Percentiles rank a stretch among this genome's conserved stretches.
Evolutionary conservation across 2,329 filamentous ascomycete species (phyloP).

Genomic region (Colletotrichum paranaense): DNA sequence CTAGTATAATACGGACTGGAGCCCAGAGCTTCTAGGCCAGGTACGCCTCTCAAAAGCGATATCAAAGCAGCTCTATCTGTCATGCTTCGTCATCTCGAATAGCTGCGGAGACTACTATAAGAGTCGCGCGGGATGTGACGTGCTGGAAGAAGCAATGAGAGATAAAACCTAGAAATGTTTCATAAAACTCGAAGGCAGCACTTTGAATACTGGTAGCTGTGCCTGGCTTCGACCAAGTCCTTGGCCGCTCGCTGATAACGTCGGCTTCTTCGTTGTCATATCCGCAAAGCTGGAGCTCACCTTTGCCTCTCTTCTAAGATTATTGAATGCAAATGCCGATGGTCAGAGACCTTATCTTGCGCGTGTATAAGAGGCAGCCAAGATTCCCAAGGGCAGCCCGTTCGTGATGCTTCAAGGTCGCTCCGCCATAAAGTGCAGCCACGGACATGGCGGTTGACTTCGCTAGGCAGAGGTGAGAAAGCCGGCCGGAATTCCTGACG

Average conservation of each 20-base stretch:
- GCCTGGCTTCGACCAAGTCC: neutral
- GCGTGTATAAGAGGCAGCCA: neutral
- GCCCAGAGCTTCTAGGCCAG: too few species aligned
- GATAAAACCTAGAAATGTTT: neutral
- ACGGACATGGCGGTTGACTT: neutral
- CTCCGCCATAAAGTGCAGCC: neutral
- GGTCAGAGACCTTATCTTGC: neutral
- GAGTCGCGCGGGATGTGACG: too few species aligned
- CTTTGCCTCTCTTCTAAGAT: neutral
- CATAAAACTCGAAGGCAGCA: neutral
- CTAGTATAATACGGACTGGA: too few species aligned
- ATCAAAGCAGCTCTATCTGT: too few species aligned
- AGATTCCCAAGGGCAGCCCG: neutral
- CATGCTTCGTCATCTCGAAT: too few species aligned
- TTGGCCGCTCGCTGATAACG: neutral
- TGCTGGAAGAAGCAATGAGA: neutral
- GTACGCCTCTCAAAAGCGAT: too few species aligned
- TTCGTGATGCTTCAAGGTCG: neutral
- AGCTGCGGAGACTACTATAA: neutral
- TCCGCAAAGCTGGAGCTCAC: neutral
- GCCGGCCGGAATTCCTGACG: neutral
- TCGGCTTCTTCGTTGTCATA: neutral
- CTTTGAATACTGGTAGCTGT: neutral
- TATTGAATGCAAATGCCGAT: neutral
- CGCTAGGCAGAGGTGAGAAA: neutral